These are phyloP conservation scores for Wickerhamia fluorescens DNA, from an alignment of 805 yeast species.

Conservation along the genomic window DNA sequence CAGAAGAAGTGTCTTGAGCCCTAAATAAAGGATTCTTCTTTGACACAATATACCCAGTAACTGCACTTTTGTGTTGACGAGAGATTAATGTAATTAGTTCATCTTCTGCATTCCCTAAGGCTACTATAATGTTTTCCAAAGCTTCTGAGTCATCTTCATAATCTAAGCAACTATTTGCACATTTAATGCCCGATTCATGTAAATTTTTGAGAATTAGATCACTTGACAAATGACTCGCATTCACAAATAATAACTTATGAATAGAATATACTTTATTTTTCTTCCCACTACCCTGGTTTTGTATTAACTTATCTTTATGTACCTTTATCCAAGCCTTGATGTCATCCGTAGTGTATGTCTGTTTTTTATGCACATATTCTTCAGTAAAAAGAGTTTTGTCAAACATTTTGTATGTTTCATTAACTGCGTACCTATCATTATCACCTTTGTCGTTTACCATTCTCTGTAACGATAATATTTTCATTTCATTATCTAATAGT, in stretches of 20 bases:
- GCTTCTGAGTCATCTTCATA: slow-evolving; percentile 19
- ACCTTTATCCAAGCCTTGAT: slow-evolving; percentile 34
- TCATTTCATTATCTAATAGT: slow-evolving; percentile 59
- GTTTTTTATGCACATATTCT: slow-evolving; percentile 6
- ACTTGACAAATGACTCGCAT: slow-evolving; percentile 69
- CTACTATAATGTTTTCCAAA: slow-evolving; percentile 25
- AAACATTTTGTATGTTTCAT: slow-evolving; percentile 61
- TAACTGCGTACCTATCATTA: slow-evolving; percentile 62
- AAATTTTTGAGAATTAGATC: slow-evolving; percentile 65
- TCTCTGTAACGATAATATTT: slow-evolving; percentile 70
- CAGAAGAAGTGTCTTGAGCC: slow-evolving; percentile 16
- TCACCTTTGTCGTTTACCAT: slow-evolving; percentile 68
- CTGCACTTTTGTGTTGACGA: slow-evolving; percentile 21
- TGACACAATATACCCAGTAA: slow-evolving; percentile 57
- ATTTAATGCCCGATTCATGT: slow-evolving; percentile 37
- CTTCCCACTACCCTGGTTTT: slow-evolving; percentile 9
- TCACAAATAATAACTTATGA: slow-evolving; percentile 61
- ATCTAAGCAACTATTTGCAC: slow-evolving; percentile 31
- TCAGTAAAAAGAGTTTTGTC: slow-evolving; percentile 41
- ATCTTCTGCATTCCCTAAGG: slow-evolving; percentile 42
- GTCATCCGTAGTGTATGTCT: slow-evolving; percentile 20
- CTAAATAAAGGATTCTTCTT: slow-evolving; percentile 49
- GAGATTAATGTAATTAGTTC: slow-evolving; percentile 33
- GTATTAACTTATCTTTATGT: slow-evolving; percentile 21
- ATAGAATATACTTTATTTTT: slow-evolving; percentile 49